These are phyloP conservation scores for Funneliformis mosseae DNA, from an alignment of 192 early-diverging fungal species.

Conservation along the genomic window DNA sequence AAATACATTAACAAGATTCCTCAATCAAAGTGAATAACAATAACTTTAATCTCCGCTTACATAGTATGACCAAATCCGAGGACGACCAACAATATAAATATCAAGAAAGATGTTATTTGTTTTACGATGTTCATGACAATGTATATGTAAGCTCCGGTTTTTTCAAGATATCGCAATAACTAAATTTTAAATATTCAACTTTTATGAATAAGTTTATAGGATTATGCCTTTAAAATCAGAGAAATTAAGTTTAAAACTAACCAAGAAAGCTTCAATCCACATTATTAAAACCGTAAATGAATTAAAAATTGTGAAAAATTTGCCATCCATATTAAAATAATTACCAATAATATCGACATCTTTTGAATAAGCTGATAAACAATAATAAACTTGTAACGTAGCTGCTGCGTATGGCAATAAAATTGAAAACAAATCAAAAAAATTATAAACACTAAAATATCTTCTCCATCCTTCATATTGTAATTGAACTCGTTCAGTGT, in stretches of 20 bases:
- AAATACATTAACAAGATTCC: neutral
- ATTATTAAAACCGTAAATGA: slow-evolving; percentile 1
- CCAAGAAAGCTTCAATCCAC: neutral
- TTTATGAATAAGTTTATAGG: neutral
- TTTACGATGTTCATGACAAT: neutral
- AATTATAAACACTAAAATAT: slow-evolving; percentile 17
- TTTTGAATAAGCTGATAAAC: neutral
- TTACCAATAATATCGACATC: too few relatives aligned
- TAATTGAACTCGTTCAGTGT: neutral
- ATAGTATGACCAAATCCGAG: slow-evolving; percentile 20
- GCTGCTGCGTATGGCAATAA: neutral
- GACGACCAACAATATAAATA: neutral
- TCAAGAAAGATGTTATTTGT: neutral
- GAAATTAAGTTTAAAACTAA: neutral
- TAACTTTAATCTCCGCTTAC: neutral
- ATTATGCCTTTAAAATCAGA: neutral
- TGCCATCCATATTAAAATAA: neutral
- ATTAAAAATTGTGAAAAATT: neutral
- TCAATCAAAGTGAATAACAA: too few relatives aligned
- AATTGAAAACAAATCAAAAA: neutral
- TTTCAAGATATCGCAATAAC: slow-evolving; percentile 7
- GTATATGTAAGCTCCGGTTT: slow-evolving; percentile 10
- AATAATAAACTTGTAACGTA: neutral
- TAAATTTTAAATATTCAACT: neutral
- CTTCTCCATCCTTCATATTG: neutral